These are phyloP conservation scores for Luffa aegyptiaca DNA, from an alignment of 306 rosid genomes.

Conservation along the genomic window DNA sequence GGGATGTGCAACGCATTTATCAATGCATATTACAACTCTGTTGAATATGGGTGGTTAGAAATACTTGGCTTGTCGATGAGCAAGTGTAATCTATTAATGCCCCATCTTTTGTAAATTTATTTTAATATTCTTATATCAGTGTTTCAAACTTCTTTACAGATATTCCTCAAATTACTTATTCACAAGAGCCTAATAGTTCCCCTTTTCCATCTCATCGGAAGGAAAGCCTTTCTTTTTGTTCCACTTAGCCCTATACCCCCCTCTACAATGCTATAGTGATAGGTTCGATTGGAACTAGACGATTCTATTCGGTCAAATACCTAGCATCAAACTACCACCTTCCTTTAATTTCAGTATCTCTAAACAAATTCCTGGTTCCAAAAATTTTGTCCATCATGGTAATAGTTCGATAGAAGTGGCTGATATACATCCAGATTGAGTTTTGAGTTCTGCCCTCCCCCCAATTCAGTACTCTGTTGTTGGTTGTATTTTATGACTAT, in stretches of 20 bases:
- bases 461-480: background rate
- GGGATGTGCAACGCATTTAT: background rate
- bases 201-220: background rate
- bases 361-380: background rate
- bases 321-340: background rate
- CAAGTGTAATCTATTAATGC: background rate
- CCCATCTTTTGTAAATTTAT: background rate
- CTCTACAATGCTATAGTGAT: background rate
- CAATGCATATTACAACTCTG: background rate
- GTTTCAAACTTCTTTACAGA: background rate
- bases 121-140: background rate
- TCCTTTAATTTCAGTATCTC: background rate
- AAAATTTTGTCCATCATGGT: background rate
- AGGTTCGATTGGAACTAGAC: background rate
- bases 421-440: background rate
- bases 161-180: background rate
- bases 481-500: slow-evolving; percentile 7
- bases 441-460: background rate
- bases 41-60: background rate
- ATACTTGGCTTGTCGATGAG: background rate
- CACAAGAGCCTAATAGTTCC: background rate
- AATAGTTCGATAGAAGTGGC: background rate
- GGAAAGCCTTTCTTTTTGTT: background rate
- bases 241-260: background rate
- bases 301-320: background rate